Evolutionary conservation across 2,329 filamentous ascomycete species (phyloP).

Genomic region (Lecanicillium sp.): DNA sequence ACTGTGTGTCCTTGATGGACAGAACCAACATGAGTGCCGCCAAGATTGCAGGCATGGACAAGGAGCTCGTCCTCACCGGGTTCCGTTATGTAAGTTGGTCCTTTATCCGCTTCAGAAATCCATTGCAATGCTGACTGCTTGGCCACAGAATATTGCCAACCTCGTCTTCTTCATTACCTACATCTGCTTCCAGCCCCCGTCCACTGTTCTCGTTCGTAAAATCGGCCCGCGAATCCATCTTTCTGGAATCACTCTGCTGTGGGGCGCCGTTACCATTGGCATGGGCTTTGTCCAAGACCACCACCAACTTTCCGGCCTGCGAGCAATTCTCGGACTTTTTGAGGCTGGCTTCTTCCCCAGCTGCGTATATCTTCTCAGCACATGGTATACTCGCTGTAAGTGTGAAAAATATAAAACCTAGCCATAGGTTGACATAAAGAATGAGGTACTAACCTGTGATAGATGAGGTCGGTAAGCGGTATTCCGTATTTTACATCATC

Average conservation of each 20-base stretch:
- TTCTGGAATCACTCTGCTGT: slow-evolving; percentile 43
- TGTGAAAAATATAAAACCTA: neutral
- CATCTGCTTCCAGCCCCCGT: slow-evolving; percentile 61
- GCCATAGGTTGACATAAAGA: neutral
- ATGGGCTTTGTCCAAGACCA: slow-evolving; percentile 55
- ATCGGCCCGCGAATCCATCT: slow-evolving; percentile 54
- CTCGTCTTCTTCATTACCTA: slow-evolving; percentile 70
- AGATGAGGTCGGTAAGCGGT: slow-evolving; percentile 63
- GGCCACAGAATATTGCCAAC: slow-evolving; percentile 50
- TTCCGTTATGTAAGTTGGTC: slow-evolving; percentile 33
- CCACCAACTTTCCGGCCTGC: slow-evolving; percentile 41
- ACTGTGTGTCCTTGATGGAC: slow-evolving; percentile 72
- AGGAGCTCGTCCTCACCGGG: slow-evolving; percentile 36
- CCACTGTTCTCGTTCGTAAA: slow-evolving; percentile 59
- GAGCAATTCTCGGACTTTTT: slow-evolving; percentile 53
- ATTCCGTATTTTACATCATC: slow-evolving; percentile 61
- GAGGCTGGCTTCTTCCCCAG: slow-evolving; percentile 67
- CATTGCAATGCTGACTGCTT: slow-evolving; percentile 1
- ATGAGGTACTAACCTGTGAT: neutral
- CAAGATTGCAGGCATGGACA: slow-evolving; percentile 57
- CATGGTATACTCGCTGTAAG: slow-evolving; percentile 62
- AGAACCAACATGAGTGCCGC: slow-evolving; percentile 68
- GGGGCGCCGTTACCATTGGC: slow-evolving; percentile 55
- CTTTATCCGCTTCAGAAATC: neutral
- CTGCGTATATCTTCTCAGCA: slow-evolving; percentile 63